A percentile compares a stretch with the other conserved stretches of the same genome.
These are phyloP conservation scores for Monilinia vaccinii-corymbosi DNA, from an alignment of 2,329 filamentous ascomycete species.

Conservation along the genomic window DNA sequence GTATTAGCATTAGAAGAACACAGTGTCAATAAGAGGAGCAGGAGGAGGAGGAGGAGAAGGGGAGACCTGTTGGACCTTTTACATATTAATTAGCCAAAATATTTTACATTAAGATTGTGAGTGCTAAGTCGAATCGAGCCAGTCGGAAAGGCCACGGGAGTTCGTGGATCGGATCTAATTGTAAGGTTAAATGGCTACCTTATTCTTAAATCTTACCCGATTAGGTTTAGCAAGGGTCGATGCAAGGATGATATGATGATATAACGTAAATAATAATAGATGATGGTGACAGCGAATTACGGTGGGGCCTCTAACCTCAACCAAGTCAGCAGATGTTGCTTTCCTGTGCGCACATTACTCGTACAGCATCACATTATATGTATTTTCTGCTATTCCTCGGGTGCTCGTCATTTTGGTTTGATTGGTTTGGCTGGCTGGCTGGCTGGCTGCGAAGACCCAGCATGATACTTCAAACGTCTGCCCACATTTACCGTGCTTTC, in stretches of 20 bases:
- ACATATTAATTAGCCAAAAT: background rate
- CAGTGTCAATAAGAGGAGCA: background rate
- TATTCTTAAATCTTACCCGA: too few species aligned
- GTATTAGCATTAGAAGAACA: background rate
- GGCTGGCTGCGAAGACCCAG: background rate
- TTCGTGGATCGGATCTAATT: background rate
- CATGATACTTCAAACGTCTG: constrained; percentile 6
- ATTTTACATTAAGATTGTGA: background rate
- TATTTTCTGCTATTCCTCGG: background rate
- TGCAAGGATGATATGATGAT: too few species aligned
- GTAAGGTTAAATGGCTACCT: too few species aligned
- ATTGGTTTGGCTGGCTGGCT: background rate
- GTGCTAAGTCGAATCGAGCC: background rate
- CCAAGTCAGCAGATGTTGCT: background rate
- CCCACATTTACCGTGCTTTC: background rate
- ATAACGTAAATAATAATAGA: too few species aligned
- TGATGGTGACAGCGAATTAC: background rate
- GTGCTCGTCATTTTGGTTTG: background rate
- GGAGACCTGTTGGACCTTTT: too few species aligned
- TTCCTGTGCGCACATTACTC: background rate
- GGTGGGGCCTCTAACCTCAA: background rate
- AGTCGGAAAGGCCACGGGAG: background rate
- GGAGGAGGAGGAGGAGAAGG: too few species aligned
- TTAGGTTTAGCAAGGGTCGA: too few species aligned
- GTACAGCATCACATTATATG: background rate